Percentiles rank a stretch among this genome's conserved stretches.
phyloP scores from a whole-genome alignment of 2,329 filamentous ascomycete species.

The Zymoseptoria crescenta region DNA sequence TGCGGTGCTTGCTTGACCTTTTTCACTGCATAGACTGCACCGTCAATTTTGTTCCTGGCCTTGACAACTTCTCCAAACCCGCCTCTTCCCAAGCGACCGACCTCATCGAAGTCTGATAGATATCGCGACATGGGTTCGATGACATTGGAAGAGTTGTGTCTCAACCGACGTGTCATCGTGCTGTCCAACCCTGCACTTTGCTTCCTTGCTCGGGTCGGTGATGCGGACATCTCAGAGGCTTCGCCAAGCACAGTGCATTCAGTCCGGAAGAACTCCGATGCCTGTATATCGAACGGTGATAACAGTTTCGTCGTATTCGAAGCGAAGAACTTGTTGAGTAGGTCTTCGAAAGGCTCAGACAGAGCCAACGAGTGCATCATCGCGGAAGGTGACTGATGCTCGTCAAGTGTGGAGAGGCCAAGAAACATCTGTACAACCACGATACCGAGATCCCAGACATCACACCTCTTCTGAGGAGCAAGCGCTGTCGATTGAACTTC shows the following conservation, averaged over 20 bases:
- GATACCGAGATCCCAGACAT: conserved; percentile 91
- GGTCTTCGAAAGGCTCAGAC: conserved; percentile 67
- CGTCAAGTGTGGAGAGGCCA: conserved; percentile 66
- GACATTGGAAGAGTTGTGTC: conserved; percentile 29
- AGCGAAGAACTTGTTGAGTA: conserved; percentile 78
- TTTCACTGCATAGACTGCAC: conserved; percentile 91
- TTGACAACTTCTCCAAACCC: conserved; percentile 96
- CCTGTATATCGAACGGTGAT: conserved; percentile 66
- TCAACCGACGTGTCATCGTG: conserved; percentile 22
- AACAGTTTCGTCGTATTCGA: conserved; percentile 75
- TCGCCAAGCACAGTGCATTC: conserved; percentile 37
- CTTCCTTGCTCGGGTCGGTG: conserved; percentile 1
- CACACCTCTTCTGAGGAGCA: conserved; percentile 59
- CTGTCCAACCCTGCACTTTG: conserved; percentile 19
- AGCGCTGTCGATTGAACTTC: conserved; percentile 1
- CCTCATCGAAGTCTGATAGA: conserved; percentile 80
- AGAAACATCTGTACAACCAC: conserved; percentile 92
- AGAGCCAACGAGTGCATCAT: conserved; percentile 64
- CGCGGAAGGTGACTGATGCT: conserved; percentile 69
- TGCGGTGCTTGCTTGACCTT: conserved; percentile 72
- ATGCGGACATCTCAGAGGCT: conserved; percentile 2
- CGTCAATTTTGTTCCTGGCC: conserved; percentile 87
- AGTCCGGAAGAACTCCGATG: conserved; percentile 48
- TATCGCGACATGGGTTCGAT: conserved; percentile 59
- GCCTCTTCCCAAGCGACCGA: conserved; percentile 80